Percentiles rank a stretch among this genome's conserved stretches.
These are phyloP conservation scores for Albizia julibrissin DNA, from an alignment of 306 rosid species.

Conservation along the genomic window DNA sequence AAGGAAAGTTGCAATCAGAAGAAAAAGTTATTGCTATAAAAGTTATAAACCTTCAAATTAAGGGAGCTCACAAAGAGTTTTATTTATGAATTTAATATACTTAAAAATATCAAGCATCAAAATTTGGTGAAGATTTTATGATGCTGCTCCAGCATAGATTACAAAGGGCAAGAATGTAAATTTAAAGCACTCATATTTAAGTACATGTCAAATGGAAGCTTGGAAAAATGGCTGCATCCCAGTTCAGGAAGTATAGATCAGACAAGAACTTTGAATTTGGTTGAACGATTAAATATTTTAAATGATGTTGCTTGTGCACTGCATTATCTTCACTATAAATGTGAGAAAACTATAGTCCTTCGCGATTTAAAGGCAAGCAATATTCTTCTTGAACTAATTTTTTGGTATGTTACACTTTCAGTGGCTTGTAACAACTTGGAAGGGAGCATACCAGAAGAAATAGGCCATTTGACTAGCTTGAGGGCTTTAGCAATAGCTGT, in stretches of 20 bases:
- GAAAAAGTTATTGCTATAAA: neutral
- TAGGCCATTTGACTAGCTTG: neutral
- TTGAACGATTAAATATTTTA: neutral
- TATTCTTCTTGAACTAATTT: neutral
- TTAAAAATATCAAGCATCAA: too few relatives aligned
- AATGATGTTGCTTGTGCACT: neutral
- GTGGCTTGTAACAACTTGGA: neutral
- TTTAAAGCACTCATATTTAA: too few relatives aligned
- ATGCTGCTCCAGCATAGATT: too few relatives aligned
- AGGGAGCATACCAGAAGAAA: constrained; percentile 18
- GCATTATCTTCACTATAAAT: constrained; percentile 1
- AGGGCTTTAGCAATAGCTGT: fast-evolving
- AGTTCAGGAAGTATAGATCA: too few relatives aligned
- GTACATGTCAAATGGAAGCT: too few relatives aligned
- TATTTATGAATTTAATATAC: too few relatives aligned
- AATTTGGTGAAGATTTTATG: too few relatives aligned
- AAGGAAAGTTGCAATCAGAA: neutral
- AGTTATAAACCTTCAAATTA: neutral
- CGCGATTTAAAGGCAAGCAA: constrained; percentile 9
- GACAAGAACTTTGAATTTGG: neutral
- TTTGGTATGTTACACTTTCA: too few relatives aligned
- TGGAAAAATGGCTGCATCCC: too few relatives aligned
- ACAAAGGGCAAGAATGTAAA: too few relatives aligned
- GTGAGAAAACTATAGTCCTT: neutral
- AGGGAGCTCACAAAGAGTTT: too few relatives aligned